Evolutionary conservation across 2,329 filamentous ascomycete genomes (phyloP), one percentile per base, ranked within the genome.

Genomic region (Fusarium nanum): DNA sequence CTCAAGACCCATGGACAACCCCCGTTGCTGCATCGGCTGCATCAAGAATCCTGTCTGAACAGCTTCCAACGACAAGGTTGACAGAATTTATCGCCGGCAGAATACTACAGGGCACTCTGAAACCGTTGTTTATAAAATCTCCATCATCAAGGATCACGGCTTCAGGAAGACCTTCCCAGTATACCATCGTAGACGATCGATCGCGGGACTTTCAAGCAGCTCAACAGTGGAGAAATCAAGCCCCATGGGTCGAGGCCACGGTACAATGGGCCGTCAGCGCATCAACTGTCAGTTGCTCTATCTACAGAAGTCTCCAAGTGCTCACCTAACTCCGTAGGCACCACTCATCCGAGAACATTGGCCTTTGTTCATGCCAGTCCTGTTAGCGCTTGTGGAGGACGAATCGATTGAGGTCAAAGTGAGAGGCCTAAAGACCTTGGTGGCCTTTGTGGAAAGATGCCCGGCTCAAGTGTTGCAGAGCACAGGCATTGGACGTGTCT

Each of bases 371-470:
- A 86, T 90, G 3, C 93, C 93, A 2, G 88, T 91, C 0, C 81
- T 95, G 6, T 83, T 95, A 7, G 87, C 88, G 1, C 84, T 95
- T 7, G 79, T 89, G 28, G 92, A 94, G 76, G 91, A 93, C 71
- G 76, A 84, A 16, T 83, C 87, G 23, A 83, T 83, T 0, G 68
- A 77, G 4, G 81, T 88, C 64, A 89, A 90, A 66, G 77, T 80
- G 3, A 82, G 81, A 27, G 91, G 90, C 2, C 86, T 92, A 16
- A 70, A 79, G 3, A 79, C 89, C 5, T 81, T 92, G 5, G 71
- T 77, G 1, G 55, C 75, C 0, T 88, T 95, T 60, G 83, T 94
- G 41, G 66, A 77, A 13, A 84, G 82, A 53, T 87, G 88, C 45
- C 85, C 88, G 0, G 68, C 80, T 3, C 75, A 79, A 7, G 82